These are phyloP conservation scores for Neofusicoccum parvum DNA, from an alignment of 2,329 filamentous ascomycete species.

Conservation along the genomic window DNA sequence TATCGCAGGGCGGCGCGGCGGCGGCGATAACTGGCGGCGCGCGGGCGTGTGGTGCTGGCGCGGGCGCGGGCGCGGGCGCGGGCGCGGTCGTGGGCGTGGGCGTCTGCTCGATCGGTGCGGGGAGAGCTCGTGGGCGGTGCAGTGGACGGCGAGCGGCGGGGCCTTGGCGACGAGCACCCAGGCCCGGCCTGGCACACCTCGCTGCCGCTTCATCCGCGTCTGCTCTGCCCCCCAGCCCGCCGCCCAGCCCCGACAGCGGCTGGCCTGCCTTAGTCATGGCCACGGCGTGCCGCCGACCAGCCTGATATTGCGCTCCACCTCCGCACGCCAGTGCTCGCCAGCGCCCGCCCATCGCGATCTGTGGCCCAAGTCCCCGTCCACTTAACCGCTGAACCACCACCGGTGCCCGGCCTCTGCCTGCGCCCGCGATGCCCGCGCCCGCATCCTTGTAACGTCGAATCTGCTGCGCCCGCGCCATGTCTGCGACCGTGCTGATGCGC, in stretches of 20 bases:
- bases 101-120: no score
- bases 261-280: neutral
- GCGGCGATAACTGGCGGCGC: neutral
- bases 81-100: no score
- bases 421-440: neutral
- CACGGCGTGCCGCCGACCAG: neutral
- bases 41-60: neutral
- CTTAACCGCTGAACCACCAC: neutral
- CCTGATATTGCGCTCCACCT: conserved; percentile 9
- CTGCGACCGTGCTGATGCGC: conserved; percentile 17
- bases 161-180: neutral
- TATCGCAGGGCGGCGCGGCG: neutral
- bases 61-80: neutral
- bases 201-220: neutral
- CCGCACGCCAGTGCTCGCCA: neutral
- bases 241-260: conserved; percentile 5
- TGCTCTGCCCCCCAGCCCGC: neutral
- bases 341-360: neutral
- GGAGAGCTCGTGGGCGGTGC: neutral
- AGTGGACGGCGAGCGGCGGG: neutral
- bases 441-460: conserved; percentile 7
- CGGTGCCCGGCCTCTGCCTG: neutral
- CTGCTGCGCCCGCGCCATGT: conserved; percentile 3
- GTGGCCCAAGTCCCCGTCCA: neutral
- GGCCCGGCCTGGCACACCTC: neutral